These are phyloP conservation scores for button mushroom (Agaricus bisporus) DNA, from an alignment of 768 basidiomycete genomes.

Conservation along the genomic window DNA sequence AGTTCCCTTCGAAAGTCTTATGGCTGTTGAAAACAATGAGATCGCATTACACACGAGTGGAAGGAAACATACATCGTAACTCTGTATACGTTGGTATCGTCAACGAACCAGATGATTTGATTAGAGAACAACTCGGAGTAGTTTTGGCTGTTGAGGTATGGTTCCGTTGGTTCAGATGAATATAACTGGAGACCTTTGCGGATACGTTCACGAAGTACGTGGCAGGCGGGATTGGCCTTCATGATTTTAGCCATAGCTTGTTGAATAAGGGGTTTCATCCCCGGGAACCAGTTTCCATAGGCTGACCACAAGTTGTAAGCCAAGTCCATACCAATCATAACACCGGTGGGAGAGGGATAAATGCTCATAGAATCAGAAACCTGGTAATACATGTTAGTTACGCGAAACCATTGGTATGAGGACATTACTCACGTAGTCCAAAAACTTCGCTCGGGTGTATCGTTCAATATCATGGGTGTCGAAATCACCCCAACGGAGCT, in stretches of 20 bases:
- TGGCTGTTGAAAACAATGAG: conserved; percentile 43
- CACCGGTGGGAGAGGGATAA: conserved; percentile 97
- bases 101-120: conserved; percentile 99
- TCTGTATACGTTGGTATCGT: conserved; percentile 99
- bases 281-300: conserved; percentile 99
- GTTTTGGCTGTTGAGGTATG: conserved; percentile 97
- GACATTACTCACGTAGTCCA: conserved; percentile 75
- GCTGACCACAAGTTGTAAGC: conserved; percentile 99
- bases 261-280: conserved; percentile 95
- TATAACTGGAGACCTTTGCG: conserved; percentile 97
- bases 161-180: conserved; percentile 98
- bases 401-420: not conserved
- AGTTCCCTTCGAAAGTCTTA: conserved; percentile 99
- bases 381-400: conserved; percentile 25
- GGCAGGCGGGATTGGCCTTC: conserved; percentile 98
- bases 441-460: conserved; percentile 97
- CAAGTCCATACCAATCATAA: conserved; percentile 98
- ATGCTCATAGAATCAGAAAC: conserved; percentile 98
- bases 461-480: conserved; percentile 99
- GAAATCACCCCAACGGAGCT: conserved; percentile 96
- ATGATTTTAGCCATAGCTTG: conserved; percentile 99
- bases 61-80: conserved; percentile 68
- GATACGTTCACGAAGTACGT: conserved; percentile 97
- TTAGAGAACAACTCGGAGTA: conserved; percentile 97
- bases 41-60: not conserved